Percentiles rank a stretch among this genome's conserved stretches.
Conservation (phyloP, 2,329 filamentous ascomycete species). For the Drechslera avenae region DNA sequence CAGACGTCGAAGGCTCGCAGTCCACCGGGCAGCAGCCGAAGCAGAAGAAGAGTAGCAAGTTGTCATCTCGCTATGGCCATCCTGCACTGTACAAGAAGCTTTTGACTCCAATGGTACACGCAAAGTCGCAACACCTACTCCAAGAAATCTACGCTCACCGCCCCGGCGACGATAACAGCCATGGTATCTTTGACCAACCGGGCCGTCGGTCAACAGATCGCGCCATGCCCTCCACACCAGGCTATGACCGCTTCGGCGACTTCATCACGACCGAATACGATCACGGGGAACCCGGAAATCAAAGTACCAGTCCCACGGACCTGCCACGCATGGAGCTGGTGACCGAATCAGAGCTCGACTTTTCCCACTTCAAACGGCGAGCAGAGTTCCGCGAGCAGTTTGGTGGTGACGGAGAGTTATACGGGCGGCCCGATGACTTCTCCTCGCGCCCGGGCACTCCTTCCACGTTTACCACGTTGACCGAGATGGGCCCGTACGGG, state of each 20-base stretch:
- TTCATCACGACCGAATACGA: conserved; percentile 80
- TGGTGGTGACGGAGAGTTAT: conserved; percentile 68
- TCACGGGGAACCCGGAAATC: conserved; percentile 58
- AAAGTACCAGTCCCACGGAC: background rate
- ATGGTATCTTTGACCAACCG: conserved; percentile 33
- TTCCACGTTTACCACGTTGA: conserved; percentile 36
- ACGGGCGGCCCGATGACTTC: conserved; percentile 64
- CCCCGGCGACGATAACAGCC: conserved; percentile 54
- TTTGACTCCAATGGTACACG: conserved; percentile 80
- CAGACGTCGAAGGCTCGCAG: conserved; percentile 58
- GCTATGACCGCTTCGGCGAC: conserved; percentile 69
- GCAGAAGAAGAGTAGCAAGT: conserved; percentile 60
- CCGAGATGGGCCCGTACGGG: conserved; percentile 24
- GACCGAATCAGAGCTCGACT: conserved; percentile 81
- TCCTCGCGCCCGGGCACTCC: conserved; percentile 35
- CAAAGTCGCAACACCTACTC: conserved; percentile 83
- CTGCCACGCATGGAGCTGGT: conserved; percentile 80
- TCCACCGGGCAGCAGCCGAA: conserved; percentile 26
- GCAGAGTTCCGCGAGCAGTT: conserved; percentile 86
- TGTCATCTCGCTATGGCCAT: conserved; percentile 81
- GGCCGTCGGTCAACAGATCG: conserved; percentile 37
- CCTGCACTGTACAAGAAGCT: conserved; percentile 77
- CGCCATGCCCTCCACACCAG: conserved; percentile 58
- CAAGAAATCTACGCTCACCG: conserved; percentile 82
- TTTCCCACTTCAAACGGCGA: conserved; percentile 87